These are phyloP conservation scores for Zopfia rhizophila DNA, from an alignment of 2,329 filamentous ascomycete species.

Conservation along the genomic window DNA sequence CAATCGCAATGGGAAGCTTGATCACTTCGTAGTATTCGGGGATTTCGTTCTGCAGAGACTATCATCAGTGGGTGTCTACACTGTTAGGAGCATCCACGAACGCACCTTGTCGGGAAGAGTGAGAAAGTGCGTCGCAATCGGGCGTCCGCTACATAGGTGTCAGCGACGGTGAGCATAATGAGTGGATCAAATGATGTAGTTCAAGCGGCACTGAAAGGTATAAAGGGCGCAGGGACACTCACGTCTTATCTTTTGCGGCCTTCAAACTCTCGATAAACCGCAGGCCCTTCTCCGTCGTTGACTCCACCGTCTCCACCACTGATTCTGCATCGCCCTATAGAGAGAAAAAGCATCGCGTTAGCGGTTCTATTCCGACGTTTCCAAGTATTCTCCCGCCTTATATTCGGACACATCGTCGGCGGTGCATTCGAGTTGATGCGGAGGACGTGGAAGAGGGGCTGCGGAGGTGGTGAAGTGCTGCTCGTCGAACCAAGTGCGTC, in stretches of 20 bases:
- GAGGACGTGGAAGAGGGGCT: conserved; percentile 34
- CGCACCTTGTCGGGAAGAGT: conserved; percentile 69
- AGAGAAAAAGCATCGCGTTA: conserved; percentile 35
- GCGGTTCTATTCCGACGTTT: conserved; percentile 21
- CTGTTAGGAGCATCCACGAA: conserved; percentile 19
- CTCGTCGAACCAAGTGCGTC: conserved; percentile 47
- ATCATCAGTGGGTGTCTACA: conserved; percentile 27
- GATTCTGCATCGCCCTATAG: conserved; percentile 40
- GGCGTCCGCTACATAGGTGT: conserved; percentile 65
- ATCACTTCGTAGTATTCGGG: conserved; percentile 82
- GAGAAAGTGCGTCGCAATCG: conserved; percentile 80
- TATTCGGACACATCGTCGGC: conserved; percentile 34
- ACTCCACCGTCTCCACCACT: conserved; percentile 68
- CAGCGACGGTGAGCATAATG: conserved; percentile 24
- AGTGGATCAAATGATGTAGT: conserved; percentile 2
- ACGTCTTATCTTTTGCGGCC: conserved; percentile 84
- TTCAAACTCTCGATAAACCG: conserved; percentile 80
- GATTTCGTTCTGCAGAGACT: conserved; percentile 61
- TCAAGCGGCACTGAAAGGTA: conserved; percentile 12
- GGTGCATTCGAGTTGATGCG: conserved; percentile 39
- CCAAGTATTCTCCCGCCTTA: neutral
- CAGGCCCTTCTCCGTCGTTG: conserved; percentile 76
- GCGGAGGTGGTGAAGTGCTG: conserved; percentile 34
- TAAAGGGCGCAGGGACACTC: conserved; percentile 47
- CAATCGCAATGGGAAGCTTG: conserved; percentile 80